Conservation (phyloP, 1,284 basidiomycete genomes). For the Leccinum fallax region DNA sequence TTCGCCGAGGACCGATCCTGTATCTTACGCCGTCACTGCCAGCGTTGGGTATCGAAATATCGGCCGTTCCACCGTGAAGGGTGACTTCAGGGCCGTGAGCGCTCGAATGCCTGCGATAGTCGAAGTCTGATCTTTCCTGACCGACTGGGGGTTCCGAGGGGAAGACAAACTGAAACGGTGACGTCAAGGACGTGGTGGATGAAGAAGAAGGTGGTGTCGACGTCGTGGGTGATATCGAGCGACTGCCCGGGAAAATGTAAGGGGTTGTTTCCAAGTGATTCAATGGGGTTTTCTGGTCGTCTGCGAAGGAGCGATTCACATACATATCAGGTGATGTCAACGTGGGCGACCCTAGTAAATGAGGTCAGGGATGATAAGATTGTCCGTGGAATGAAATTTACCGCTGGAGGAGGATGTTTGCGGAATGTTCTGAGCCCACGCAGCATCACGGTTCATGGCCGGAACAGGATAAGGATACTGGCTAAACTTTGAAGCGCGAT, state of each 20-base stretch:
- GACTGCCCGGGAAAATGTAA: constrained; percentile 67
- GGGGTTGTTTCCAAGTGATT: constrained; percentile 57
- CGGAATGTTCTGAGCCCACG: constrained; percentile 51
- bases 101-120: constrained; percentile 60
- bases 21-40: constrained; percentile 60
- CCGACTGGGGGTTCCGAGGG: constrained; percentile 49
- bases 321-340: constrained; percentile 62
- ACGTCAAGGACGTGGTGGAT: constrained; percentile 62
- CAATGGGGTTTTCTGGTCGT: constrained; percentile 64
- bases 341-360: constrained; percentile 58
- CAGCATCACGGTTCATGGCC: constrained; percentile 50
- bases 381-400: constrained; percentile 45
- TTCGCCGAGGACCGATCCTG: constrained; percentile 51
- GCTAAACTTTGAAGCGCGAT: constrained; percentile 54
- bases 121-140: constrained; percentile 63
- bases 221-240: constrained; percentile 69
- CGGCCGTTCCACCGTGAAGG: constrained; percentile 69
- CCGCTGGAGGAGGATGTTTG: constrained; percentile 48
- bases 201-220: constrained; percentile 69
- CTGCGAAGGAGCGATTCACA: constrained; percentile 51
- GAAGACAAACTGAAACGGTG: constrained; percentile 67
- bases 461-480: constrained; percentile 57
- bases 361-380: constrained; percentile 53
- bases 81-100: constrained; percentile 59
- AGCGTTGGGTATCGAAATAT: constrained; percentile 59